Evolutionary conservation across 495 filamentous ascomycete genomes (phyloP), one percentile per base, ranked within the genome.

Genomic region (Neurospora sp.): DNA sequence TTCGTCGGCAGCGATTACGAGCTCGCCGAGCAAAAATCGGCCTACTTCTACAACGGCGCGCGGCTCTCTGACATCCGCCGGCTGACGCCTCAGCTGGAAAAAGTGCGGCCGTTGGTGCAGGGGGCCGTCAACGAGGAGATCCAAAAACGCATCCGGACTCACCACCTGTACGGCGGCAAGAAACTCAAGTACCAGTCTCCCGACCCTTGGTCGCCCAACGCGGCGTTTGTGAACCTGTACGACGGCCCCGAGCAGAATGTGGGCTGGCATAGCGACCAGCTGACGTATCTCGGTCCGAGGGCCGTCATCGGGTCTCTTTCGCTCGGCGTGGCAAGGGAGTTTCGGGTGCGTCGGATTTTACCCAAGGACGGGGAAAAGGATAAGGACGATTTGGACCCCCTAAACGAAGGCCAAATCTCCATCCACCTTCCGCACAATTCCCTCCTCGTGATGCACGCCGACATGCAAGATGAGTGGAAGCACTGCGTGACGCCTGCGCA

Each of bases 351-450:
- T 3, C 86, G 89, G 37, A 86, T 95, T 38, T 80, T 93, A 17
- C 86, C 91, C 9, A 86, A 84, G 70, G 27, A 31, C 27, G 27
- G 27, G 27, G 27, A 31, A 31, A 31, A 31, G 27, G 87, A 89
- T 39, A 84, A 86, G 31, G 75, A 78, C 22, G 76, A 79, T 31
- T 31, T 31, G 27, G 27, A 31, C 9, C 76, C 87, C 20, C 87
- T 93, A 74, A 83, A 83, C 5, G 89, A 92, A 75, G 95, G 95
- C 6, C 94, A 96, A 74, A 94, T 98, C 53, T 87, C 93, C 4
- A 93, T 99, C 70, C 93, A 96, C 78, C 88, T 98, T 0, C 94
- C 94, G 1, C 96, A 99, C 81, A 98, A 98, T 78, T 94, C 92
- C 0, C 86, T 99, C 2, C 83, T 99, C 0, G 83, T 98, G 5